Evolutionary conservation across 2,329 filamentous ascomycete species (phyloP).

Genomic region (Nectriaceae sp.): DNA sequence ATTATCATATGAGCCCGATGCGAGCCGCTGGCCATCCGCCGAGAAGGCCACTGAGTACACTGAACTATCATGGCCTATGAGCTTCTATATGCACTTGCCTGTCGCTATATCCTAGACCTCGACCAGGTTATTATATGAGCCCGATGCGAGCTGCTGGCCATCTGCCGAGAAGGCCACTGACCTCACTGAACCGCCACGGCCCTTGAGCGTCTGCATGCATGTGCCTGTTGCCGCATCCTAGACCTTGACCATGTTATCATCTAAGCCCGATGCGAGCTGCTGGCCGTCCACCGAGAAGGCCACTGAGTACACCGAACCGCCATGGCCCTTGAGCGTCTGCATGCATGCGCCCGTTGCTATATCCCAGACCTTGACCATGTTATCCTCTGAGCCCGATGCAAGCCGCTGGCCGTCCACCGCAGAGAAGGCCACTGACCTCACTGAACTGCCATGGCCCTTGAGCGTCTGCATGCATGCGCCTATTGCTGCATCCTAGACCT

Average conservation of each 20-base stretch:
- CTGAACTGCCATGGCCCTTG: not conserved
- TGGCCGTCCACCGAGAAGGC: constrained; percentile 2
- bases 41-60: not conserved
- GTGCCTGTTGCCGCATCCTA: too few relatives aligned
- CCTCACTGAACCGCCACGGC: not conserved
- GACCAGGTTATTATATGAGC: too few relatives aligned
- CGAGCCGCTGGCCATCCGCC: constrained; percentile 4
- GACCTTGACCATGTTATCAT: too few relatives aligned
- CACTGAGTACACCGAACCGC: not conserved
- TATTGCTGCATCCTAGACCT: not conserved
- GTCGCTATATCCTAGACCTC: too few relatives aligned
- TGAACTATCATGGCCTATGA: constrained; percentile 5
- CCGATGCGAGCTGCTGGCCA: constrained; percentile 9
- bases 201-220: constrained; percentile 5
- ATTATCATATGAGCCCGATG: constrained; percentile 10
- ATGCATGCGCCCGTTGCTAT: not conserved
- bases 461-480: not conserved
- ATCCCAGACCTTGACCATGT: not conserved
- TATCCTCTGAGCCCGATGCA: not conserved
- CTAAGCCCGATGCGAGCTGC: constrained; percentile 11
- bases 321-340: constrained; percentile 7
- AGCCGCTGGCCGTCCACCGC: not conserved
- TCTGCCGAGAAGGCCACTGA: too few relatives aligned
- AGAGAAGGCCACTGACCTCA: not conserved
- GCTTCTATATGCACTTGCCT: too few relatives aligned